Evolutionary conservation across 2,329 filamentous ascomycete species (phyloP).

Genomic region (Karstenula rhodostoma): DNA sequence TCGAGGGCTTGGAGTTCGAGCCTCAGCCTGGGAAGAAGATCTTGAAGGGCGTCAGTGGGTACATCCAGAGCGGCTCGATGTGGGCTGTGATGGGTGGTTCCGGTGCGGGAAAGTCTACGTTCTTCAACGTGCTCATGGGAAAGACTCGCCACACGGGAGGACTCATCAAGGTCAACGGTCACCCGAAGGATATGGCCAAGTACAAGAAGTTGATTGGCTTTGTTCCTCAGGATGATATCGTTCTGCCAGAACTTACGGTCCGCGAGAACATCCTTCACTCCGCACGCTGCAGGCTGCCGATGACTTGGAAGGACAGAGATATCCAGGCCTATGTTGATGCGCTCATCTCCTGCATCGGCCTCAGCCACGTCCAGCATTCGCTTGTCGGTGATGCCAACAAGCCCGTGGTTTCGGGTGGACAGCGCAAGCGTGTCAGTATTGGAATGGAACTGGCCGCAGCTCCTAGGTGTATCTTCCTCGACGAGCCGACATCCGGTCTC

Average conservation of each 20-base stretch:
- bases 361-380: constrained; percentile 61
- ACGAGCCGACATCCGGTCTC: constrained; percentile 81
- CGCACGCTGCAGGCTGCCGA: constrained; percentile 62
- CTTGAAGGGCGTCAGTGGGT: constrained; percentile 63
- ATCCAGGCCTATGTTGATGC: constrained; percentile 42
- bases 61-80: constrained; percentile 63
- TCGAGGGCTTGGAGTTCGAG: constrained; percentile 48
- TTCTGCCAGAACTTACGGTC: constrained; percentile 67
- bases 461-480: constrained; percentile 29
- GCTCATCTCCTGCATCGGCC: constrained; percentile 22
- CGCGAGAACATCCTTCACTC: constrained; percentile 69
- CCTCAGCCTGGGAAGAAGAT: constrained; percentile 57
- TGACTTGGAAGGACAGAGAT: constrained; percentile 59
- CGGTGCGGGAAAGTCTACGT: constrained; percentile 67
- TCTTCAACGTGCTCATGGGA: constrained; percentile 65
- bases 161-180: constrained; percentile 58
- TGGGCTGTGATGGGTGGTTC: constrained; percentile 66
- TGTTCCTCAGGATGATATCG: constrained; percentile 69
- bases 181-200: constrained; percentile 49
- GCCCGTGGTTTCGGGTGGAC: constrained; percentile 65
- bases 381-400: constrained; percentile 61
- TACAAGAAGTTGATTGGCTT: constrained; percentile 70
- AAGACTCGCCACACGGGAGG: constrained; percentile 63
- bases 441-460: constrained; percentile 53
- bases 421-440: constrained; percentile 69